Percentiles rank a stretch among this genome's conserved stretches.
phyloP scores from a whole-genome alignment of 164 flowering plant species.

The Magnolia changhungtana region DNA sequence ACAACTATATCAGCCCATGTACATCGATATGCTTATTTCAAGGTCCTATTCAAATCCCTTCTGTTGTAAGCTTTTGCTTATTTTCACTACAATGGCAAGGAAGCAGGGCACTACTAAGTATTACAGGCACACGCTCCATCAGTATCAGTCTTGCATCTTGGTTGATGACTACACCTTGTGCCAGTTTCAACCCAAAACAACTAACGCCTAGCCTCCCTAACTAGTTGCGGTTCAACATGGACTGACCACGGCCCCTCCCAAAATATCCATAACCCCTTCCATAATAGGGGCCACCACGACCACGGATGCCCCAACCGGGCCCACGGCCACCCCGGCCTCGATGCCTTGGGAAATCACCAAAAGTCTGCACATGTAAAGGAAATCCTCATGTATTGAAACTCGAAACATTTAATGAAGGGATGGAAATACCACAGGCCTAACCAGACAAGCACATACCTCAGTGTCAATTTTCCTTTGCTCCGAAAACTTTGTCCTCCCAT shows the following conservation, averaged over 20 bases:
- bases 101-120: not conserved
- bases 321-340: slow-evolving; percentile 77
- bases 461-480: slow-evolving; percentile 73
- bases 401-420: not conserved
- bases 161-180: not conserved
- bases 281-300: slow-evolving; percentile 37
- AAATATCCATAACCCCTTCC: slow-evolving; percentile 63
- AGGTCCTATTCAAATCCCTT: not conserved
- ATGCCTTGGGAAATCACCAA: slow-evolving; percentile 62
- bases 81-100: not conserved
- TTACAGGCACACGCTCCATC: slow-evolving; percentile 5
- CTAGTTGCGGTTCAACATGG: slow-evolving; percentile 9
- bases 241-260: slow-evolving; percentile 50
- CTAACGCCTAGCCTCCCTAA: not conserved
- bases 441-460: slow-evolving; percentile 42
- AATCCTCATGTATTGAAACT: not conserved
- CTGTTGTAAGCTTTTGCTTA: not conserved
- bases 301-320: slow-evolving; percentile 49
- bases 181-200: not conserved
- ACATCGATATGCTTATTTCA: slow-evolving; percentile 3
- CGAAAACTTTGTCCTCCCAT: slow-evolving; percentile 60
- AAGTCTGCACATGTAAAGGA: slow-evolving; percentile 46
- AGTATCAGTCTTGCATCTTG: not conserved
- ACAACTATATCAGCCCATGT: slow-evolving; percentile 7
- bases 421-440: not conserved